These are phyloP conservation scores for Rhizoclosmatium globosum DNA, from an alignment of 192 early-diverging fungal genomes.

Conservation along the genomic window DNA sequence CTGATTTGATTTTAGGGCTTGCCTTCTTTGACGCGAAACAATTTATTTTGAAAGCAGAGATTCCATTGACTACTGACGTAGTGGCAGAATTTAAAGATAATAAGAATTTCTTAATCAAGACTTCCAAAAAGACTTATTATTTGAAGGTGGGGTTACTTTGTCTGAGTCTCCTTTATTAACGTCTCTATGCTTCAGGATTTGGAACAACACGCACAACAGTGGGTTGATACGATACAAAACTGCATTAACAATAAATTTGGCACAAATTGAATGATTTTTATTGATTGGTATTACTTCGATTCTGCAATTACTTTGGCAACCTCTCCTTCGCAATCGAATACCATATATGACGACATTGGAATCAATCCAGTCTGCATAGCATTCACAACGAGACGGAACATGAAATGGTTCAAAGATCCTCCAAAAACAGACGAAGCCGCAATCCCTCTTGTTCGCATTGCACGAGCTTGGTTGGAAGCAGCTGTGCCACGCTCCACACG, in stretches of 20 bases:
- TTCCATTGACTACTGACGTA: constrained; percentile 64
- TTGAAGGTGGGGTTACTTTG: constrained; percentile 40
- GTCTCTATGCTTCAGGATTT: constrained; percentile 26
- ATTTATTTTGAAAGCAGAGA: constrained; percentile 62
- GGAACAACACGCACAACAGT: constrained; percentile 36
- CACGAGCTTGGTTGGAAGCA: too few relatives aligned
- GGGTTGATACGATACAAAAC: constrained; percentile 44
- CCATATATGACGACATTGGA: too few relatives aligned
- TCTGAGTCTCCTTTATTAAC: background rate
- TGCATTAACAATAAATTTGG: background rate
- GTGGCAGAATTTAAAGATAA: constrained; percentile 68
- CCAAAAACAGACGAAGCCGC: too few relatives aligned
- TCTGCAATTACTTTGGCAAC: too few relatives aligned
- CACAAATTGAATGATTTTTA: too few relatives aligned
- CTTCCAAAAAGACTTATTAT: constrained; percentile 46
- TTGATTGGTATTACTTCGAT: too few relatives aligned
- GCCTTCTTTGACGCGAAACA: constrained; percentile 70
- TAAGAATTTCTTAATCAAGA: constrained; percentile 71
- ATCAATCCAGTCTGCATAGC: too few relatives aligned
- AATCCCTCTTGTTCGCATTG: too few relatives aligned
- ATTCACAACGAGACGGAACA: too few relatives aligned
- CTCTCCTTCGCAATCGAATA: too few relatives aligned
- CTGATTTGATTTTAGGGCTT: constrained; percentile 38
- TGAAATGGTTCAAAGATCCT: too few relatives aligned
- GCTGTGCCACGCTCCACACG: too few relatives aligned